Evolutionary conservation across 768 basidiomycete species (phyloP).

Genomic region (Calocybe cyanea): DNA sequence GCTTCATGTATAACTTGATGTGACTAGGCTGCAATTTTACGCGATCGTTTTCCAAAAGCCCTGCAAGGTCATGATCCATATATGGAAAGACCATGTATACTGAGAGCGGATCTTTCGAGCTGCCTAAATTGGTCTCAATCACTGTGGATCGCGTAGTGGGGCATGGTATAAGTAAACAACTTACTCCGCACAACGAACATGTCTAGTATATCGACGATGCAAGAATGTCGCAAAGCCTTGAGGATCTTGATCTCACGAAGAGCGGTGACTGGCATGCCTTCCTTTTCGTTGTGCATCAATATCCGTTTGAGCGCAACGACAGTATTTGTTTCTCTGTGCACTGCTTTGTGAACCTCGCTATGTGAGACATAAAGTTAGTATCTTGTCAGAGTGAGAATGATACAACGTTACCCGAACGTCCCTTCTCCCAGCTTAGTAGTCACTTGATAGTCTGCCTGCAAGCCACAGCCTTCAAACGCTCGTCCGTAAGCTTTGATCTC

Average conservation of each 20-base stretch:
- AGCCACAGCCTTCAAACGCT: constrained; percentile 64
- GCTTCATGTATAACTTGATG: constrained; percentile 95
- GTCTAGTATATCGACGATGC: constrained; percentile 83
- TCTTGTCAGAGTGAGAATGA: constrained; percentile 4
- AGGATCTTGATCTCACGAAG: constrained; percentile 96
- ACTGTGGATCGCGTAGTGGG: background rate
- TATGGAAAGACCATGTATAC: constrained; percentile 99
- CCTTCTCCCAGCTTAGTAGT: constrained; percentile 93
- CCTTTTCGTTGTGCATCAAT: constrained; percentile 94
- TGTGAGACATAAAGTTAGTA: constrained; percentile 3
- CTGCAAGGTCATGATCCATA: constrained; percentile 99
- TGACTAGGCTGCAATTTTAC: constrained; percentile 80
- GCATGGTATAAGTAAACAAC: constrained; percentile 19
- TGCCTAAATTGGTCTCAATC: constrained; percentile 37
- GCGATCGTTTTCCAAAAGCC: constrained; percentile 86
- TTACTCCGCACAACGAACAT: constrained; percentile 86
- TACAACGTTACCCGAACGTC: constrained; percentile 82
- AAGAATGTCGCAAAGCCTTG: constrained; percentile 82
- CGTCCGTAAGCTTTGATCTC: constrained; percentile 68
- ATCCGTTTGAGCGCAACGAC: constrained; percentile 91
- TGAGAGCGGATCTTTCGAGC: constrained; percentile 67
- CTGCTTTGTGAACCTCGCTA: constrained; percentile 90
- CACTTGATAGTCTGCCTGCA: constrained; percentile 71
- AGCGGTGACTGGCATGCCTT: constrained; percentile 96
- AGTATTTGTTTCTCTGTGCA: constrained; percentile 54